These are phyloP conservation scores for Populus hybrid DNA, from an alignment of 441 rosid species.

Conservation along the genomic window DNA sequence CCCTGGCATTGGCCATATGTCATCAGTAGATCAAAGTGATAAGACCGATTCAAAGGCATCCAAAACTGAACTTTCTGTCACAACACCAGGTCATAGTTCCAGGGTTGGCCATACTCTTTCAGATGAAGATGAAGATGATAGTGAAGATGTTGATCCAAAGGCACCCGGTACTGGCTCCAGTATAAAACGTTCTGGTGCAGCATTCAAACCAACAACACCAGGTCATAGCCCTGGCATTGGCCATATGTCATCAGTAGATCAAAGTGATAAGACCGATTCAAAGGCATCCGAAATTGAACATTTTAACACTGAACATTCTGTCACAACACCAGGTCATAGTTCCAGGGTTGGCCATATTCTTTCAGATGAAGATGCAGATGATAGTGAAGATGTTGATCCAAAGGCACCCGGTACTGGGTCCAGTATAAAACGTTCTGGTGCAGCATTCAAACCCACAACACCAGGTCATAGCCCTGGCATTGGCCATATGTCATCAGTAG, in stretches of 20 bases:
- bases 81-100: not conserved
- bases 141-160: not conserved
- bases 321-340: not conserved
- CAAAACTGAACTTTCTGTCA: not conserved
- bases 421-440: not conserved
- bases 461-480: constrained; percentile 40
- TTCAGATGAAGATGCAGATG: not conserved
- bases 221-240: constrained; percentile 47
- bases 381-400: not conserved
- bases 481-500: constrained; percentile 17
- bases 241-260: constrained; percentile 2
- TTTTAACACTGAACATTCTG: not conserved
- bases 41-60: not conserved
- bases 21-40: not conserved
- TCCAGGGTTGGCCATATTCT: not conserved
- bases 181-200: not conserved
- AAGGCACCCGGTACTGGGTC: not conserved
- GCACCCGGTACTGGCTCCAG: not conserved
- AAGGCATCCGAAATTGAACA: not conserved
- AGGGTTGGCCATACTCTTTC: not conserved
- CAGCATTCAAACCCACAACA: constrained; percentile 34
- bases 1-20: constrained; percentile 34
- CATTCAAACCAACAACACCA: constrained; percentile 23
- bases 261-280: not conserved
- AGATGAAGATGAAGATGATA: not conserved